Evolutionary conservation across 345 rosid genomes (phyloP).

Genomic region (Syzygium grande): DNA sequence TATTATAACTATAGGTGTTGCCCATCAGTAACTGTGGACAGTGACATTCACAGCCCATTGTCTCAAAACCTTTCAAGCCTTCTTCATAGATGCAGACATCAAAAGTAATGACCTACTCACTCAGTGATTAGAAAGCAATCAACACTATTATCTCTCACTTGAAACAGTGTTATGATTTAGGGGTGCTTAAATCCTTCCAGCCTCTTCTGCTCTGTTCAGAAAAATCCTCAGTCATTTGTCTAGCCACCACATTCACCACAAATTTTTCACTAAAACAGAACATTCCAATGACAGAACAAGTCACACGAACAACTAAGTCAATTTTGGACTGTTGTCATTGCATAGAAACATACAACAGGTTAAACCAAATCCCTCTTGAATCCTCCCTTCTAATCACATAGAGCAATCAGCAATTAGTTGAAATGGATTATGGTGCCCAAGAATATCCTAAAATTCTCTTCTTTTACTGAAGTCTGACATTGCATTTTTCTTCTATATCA

Average conservation of each 20-base stretch:
- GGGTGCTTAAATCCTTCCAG: neutral
- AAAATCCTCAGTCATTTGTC: neutral
- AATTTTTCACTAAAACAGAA: neutral
- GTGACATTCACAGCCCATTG: neutral
- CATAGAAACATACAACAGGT: neutral
- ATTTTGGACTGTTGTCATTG: neutral
- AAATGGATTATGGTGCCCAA: neutral
- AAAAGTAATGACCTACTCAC: neutral
- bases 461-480: neutral
- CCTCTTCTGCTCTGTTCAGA: neutral
- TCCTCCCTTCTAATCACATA: neutral
- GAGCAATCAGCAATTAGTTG: neutral
- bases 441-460: neutral
- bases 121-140: neutral
- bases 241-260: neutral
- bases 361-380: neutral
- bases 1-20: neutral
- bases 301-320: neutral
- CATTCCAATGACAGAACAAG: neutral
- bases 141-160: neutral
- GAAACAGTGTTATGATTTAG: neutral
- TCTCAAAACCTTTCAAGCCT: neutral
- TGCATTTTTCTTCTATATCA: neutral
- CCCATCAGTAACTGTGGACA: neutral
- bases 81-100: neutral